These are phyloP conservation scores for Bipolaris oryzae DNA, from an alignment of 2,329 filamentous ascomycete genomes.

Conservation along the genomic window DNA sequence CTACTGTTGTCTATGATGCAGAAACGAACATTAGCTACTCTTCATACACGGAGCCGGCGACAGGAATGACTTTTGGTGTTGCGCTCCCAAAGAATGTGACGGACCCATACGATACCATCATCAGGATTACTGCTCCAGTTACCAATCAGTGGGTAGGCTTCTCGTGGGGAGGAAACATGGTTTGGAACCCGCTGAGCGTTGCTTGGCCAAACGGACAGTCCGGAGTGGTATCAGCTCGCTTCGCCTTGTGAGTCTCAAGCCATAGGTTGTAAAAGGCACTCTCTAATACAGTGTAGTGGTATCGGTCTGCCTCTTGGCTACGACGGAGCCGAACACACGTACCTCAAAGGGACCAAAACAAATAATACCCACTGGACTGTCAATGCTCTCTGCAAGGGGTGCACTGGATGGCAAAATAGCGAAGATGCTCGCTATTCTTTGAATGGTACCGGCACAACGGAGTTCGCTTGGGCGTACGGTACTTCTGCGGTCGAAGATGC, in stretches of 20 bases:
- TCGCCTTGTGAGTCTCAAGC: slow-evolving; percentile 35
- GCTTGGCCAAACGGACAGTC: slow-evolving; percentile 39
- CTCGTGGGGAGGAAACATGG: slow-evolving; percentile 42
- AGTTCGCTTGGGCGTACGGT: slow-evolving; percentile 44
- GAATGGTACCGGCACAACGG: slow-evolving; percentile 33
- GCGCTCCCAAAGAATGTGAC: slow-evolving; percentile 37
- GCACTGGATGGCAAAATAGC: slow-evolving; percentile 39
- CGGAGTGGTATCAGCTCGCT: slow-evolving; percentile 36
- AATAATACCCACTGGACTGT: slow-evolving; percentile 45
- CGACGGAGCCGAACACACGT: slow-evolving; percentile 35
- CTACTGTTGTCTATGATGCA: slow-evolving; percentile 39
- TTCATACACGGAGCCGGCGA: slow-evolving; percentile 36
- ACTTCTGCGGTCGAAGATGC: slow-evolving; percentile 34
- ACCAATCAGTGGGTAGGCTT: slow-evolving; percentile 39
- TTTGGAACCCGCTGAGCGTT: slow-evolving; percentile 43
- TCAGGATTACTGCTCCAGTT: slow-evolving; percentile 37
- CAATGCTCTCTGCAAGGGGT: slow-evolving; percentile 39
- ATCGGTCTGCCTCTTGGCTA: slow-evolving; percentile 36
- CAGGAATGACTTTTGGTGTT: slow-evolving; percentile 39
- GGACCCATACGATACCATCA: slow-evolving; percentile 42
- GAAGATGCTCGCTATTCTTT: slow-evolving; percentile 36
- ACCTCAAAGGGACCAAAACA: slow-evolving; percentile 37
- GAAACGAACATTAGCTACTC: slow-evolving; percentile 42
- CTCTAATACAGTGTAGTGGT: slow-evolving; percentile 31
- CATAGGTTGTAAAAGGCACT: neutral